Conservation (phyloP, 257 asterid species). For the Catharanthus roseus region DNA sequence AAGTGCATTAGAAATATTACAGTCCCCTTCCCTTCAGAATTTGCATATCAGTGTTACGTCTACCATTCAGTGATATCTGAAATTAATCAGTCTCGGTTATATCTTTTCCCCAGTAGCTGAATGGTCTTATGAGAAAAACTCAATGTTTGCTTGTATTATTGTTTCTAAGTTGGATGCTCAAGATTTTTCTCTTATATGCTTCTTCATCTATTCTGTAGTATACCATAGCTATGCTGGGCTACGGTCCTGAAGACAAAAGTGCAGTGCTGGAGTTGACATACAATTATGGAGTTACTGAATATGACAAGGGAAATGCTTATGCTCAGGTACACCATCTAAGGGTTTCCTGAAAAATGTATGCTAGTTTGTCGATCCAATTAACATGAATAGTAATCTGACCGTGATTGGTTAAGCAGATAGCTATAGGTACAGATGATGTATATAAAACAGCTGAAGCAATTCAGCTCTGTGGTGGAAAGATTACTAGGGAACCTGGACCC, state of each 20-base stretch:
- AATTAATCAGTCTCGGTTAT: no score
- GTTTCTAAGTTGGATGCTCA: neutral
- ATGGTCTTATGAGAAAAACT: neutral
- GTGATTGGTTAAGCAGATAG: conserved; percentile 46
- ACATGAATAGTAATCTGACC: neutral
- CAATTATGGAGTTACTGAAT: conserved; percentile 56
- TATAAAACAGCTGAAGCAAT: conserved; percentile 89
- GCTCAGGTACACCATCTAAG: conserved; percentile 43
- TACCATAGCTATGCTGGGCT: conserved; percentile 63
- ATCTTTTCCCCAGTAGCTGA: neutral
- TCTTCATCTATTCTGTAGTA: conserved; percentile 32
- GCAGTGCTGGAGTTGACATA: conserved; percentile 59
- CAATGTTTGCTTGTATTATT: neutral
- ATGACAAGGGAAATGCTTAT: conserved; percentile 60
- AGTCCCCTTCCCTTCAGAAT: neutral
- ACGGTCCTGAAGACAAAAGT: conserved; percentile 58
- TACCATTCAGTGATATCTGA: neutral
- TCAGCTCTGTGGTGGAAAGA: conserved; percentile 65
- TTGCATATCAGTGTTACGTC: neutral
- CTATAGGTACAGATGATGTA: conserved; percentile 92
- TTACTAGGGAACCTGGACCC: conserved; percentile 91
- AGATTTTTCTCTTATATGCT: no score
- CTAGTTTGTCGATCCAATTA: neutral
- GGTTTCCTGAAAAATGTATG: neutral
- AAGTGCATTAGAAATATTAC: neutral